Conservation (phyloP, 2,329 filamentous ascomycete species). For the Aspergillus pseudoviridinutans region DNA sequence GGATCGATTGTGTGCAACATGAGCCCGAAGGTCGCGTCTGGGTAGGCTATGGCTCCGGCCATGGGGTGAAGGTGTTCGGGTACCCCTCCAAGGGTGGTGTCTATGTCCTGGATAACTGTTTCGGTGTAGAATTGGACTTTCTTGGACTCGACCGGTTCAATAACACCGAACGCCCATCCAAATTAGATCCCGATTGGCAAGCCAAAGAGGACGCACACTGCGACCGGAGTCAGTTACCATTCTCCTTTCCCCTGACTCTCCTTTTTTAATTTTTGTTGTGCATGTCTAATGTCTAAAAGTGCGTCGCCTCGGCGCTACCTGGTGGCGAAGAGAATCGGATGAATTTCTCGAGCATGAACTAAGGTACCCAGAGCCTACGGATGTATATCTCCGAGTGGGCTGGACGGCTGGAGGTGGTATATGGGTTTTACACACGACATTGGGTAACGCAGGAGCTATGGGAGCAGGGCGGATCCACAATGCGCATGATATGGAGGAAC, state of each 20-base stretch:
- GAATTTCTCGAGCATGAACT: too few species aligned
- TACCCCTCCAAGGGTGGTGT: slow-evolving; percentile 8
- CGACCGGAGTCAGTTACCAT: slow-evolving; percentile 4
- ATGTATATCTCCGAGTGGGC: not conserved
- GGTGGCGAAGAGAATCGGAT: too few species aligned
- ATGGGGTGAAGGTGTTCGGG: slow-evolving; percentile 2
- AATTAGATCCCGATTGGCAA: not conserved
- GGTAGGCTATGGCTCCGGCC: not conserved
- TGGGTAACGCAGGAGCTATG: not conserved
- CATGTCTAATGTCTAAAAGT: too few species aligned
- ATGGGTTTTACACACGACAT: slow-evolving; percentile 8
- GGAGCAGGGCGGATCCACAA: slow-evolving; percentile 3
- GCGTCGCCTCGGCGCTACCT: not conserved
- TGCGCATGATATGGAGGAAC: slow-evolving; percentile 10
- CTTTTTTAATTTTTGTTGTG: too few species aligned
- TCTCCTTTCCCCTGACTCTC: too few species aligned
- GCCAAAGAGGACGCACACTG: slow-evolving; percentile 11
- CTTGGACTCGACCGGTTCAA: too few species aligned
- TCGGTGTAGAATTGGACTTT: slow-evolving; percentile 8
- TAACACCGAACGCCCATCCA: too few species aligned
- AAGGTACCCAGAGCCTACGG: too few species aligned
- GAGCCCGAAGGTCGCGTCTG: not conserved
- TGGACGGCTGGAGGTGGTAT: slow-evolving; percentile 10
- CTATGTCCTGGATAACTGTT: slow-evolving; percentile 2
- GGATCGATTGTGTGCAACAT: too few species aligned